These are phyloP conservation scores for Mallotus nudiflorus DNA, from an alignment of 345 rosid species.

Conservation along the genomic window DNA sequence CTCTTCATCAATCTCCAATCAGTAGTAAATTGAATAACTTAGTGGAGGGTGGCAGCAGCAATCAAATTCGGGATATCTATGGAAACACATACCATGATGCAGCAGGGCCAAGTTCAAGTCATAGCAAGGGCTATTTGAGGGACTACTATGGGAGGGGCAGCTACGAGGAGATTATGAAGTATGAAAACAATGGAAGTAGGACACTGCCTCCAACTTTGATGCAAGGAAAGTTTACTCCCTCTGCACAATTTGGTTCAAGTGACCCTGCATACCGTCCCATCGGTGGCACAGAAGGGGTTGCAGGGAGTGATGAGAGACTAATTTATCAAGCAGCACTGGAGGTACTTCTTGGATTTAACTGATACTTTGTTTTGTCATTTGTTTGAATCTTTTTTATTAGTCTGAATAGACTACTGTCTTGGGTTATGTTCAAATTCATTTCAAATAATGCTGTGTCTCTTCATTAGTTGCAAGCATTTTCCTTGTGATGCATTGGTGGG, in stretches of 20 bases:
- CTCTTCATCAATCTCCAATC: conserved; percentile 37
- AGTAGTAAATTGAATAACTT: conserved; percentile 31
- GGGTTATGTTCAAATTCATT: background rate
- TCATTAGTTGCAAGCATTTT: no score
- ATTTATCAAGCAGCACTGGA: conserved; percentile 89
- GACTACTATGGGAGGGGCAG: conserved; percentile 35
- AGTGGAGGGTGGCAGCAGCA: conserved; percentile 34
- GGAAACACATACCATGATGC: conserved; percentile 30
- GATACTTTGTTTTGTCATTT: background rate
- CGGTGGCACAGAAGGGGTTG: conserved; percentile 52
- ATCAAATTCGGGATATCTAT: conserved; percentile 41
- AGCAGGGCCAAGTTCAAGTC: conserved; percentile 41
- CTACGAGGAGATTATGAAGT: conserved; percentile 44
- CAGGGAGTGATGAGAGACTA: conserved; percentile 67
- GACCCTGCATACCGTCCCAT: conserved; percentile 48
- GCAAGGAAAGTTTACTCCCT: conserved; percentile 44
- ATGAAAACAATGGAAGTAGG: conserved; percentile 56
- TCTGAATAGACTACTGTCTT: background rate
- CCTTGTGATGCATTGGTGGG: no score
- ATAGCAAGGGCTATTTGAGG: conserved; percentile 41
- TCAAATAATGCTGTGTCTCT: background rate
- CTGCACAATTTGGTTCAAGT: conserved; percentile 46
- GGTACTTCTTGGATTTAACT: conserved; percentile 43
- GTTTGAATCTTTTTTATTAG: background rate
- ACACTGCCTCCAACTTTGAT: conserved; percentile 58